These are phyloP conservation scores for Magnaporthiopsis incrustans DNA, from an alignment of 2,329 filamentous ascomycete genomes.

Conservation along the genomic window DNA sequence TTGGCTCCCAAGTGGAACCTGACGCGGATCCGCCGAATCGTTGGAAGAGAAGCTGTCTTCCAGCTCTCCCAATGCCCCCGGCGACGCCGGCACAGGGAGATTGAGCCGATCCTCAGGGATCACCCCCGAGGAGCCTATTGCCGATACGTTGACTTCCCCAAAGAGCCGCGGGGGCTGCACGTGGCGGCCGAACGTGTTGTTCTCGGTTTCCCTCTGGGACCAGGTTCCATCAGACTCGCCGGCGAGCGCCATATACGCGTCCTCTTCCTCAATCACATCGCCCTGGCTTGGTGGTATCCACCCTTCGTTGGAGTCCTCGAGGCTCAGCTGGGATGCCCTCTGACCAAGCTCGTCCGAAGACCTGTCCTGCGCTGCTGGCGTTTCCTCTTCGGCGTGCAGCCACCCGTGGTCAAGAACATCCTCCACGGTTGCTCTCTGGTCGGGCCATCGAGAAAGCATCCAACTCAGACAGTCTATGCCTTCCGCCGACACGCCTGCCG, in stretches of 20 bases:
- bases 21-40: slow-evolving; percentile 10
- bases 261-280: slow-evolving; percentile 21
- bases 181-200: slow-evolving; percentile 52
- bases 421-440: slow-evolving; percentile 63
- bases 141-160: slow-evolving; percentile 47
- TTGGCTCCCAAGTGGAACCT: slow-evolving; percentile 9
- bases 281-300: slow-evolving; percentile 18
- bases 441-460: slow-evolving; percentile 79
- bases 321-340: slow-evolving; percentile 55
- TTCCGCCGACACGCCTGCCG: slow-evolving; percentile 49
- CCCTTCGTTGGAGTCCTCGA: slow-evolving; percentile 36
- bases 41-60: slow-evolving; percentile 30
- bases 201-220: slow-evolving; percentile 78
- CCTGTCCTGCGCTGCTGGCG: slow-evolving; percentile 50
- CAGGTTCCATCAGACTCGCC: slow-evolving; percentile 36
- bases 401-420: slow-evolving; percentile 67
- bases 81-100: slow-evolving; percentile 28
- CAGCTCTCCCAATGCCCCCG: slow-evolving; percentile 29
- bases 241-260: slow-evolving; percentile 26
- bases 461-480: slow-evolving; percentile 66
- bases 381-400: slow-evolving; percentile 41
- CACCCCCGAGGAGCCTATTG: slow-evolving; percentile 43
- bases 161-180: slow-evolving; percentile 36
- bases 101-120: slow-evolving; percentile 41
- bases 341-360: slow-evolving; percentile 52